Evolutionary conservation across 2,329 filamentous ascomycete genomes (phyloP), one percentile per base, ranked within the genome.

Genomic region (Sporothrix schenckii): DNA sequence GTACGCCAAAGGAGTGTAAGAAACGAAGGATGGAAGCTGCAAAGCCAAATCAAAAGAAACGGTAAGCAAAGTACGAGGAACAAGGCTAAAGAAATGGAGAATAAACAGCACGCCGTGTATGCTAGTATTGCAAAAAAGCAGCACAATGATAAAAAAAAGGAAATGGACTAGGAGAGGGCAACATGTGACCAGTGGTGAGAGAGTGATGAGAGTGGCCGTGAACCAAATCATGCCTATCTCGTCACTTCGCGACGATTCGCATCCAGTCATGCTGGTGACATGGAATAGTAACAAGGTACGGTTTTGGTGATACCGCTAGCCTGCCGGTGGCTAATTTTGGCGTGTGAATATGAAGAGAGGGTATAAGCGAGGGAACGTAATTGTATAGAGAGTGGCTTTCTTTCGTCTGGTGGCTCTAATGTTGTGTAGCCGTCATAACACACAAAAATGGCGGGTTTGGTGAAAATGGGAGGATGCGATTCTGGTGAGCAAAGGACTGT

Each of bases 361-460:
- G 66, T 72, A 72, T 72, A 70, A 70, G 52, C 69, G 68, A 72
- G 50, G 21, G 24, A 52, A 72, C 71, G 52, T 69, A 66, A 69
- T 66, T 47, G 63, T 70, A 54, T 24, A 50, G 27, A 41, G 16
- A 19, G 14, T 13, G 49, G 16, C 49, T 39, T 56, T 58, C 41
- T 54, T 63, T 69, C 52, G 49, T 69, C 30, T 39, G 47, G 16
- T 65, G 58, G 68, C 53, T 68, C 21, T 10, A 21, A 41, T 53
- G 21, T 68, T 44, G 63, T 69, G 71, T 49, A 69, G 67, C 61
- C 66, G 71, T 71, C 71, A 68, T 69, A 70, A 72, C 63, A 71
- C 70, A 58, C 47, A 53, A 21, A 44, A 63, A 53, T 27, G 1
- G 49, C 19, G 47, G 19, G 58, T 50, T 54, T 24, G 52, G 34